Evolutionary conservation across 306 rosid genomes (phyloP).

Genomic region (Quercus engelmannii): DNA sequence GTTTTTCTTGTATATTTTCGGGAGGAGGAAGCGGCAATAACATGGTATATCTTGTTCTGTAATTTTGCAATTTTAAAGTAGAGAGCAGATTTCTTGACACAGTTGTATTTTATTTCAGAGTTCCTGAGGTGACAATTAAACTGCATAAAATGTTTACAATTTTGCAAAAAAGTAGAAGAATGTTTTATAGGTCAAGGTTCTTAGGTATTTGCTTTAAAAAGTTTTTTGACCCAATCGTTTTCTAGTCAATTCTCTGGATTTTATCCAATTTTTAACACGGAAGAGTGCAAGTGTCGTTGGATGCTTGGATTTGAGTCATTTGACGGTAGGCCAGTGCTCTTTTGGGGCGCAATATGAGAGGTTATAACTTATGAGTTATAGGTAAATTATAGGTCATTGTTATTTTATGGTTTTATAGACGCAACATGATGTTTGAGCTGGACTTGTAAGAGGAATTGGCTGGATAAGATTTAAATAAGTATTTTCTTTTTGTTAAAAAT

Average conservation of each 20-base stretch:
- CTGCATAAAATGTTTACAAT: slow-evolving; percentile 1
- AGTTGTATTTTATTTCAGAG: slow-evolving; percentile 19
- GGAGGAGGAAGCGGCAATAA: slow-evolving; percentile 60
- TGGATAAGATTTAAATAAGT: not conserved
- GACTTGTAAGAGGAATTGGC: not conserved
- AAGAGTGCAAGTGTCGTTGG: no score
- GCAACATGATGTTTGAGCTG: not conserved
- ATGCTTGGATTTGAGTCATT: no score
- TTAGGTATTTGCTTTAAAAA: no score
- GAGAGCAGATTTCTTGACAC: slow-evolving; percentile 40
- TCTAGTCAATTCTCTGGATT: no score
- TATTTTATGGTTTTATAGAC: no score
- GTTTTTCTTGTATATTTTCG: slow-evolving; percentile 73
- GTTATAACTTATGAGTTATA: no score
- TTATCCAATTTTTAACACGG: no score
- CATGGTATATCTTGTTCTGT: slow-evolving; percentile 64
- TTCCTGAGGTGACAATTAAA: slow-evolving; percentile 25
- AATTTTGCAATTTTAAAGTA: slow-evolving; percentile 36
- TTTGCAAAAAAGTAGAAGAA: not conserved
- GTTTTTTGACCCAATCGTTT: no score
- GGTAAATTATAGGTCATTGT: no score
- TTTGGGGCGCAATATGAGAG: no score
- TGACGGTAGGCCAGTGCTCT: no score
- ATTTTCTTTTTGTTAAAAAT: no score
- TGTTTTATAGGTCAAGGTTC: not conserved